These are phyloP conservation scores for Emericellopsis terricola DNA, from an alignment of 495 filamentous ascomycete species.

Conservation along the genomic window DNA sequence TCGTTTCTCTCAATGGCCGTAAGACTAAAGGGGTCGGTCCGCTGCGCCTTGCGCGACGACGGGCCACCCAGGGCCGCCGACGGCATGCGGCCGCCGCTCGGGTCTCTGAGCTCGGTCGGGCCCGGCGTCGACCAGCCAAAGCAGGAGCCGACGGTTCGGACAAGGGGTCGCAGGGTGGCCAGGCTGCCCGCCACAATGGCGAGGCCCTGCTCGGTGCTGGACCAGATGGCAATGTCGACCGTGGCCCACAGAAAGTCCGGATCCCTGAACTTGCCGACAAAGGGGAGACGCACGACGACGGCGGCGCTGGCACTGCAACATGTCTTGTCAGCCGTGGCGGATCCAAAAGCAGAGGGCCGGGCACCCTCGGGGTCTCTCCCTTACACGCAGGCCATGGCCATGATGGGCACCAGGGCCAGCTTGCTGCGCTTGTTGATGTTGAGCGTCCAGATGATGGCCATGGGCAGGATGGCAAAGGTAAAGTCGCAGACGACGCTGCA, in stretches of 20 bases:
- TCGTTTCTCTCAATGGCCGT: background rate
- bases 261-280: conserved; percentile 5
- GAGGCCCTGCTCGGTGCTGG: conserved; percentile 11
- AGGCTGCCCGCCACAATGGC: conserved; percentile 15
- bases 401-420: conserved; percentile 6
- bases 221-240: conserved; percentile 15
- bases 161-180: conserved; percentile 12
- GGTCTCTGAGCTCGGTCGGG: background rate
- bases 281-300: conserved; percentile 10
- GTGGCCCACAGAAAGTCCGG: conserved; percentile 11
- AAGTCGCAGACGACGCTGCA: conserved; percentile 13
- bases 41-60: background rate
- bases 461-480: conserved; percentile 15
- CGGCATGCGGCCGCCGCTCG: background rate
- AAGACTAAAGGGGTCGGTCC: background rate
- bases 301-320: conserved; percentile 11
- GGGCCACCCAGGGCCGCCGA: background rate
- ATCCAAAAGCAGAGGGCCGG: too few relatives aligned
- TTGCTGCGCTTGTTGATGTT: conserved; percentile 9
- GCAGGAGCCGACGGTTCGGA: conserved; percentile 1
- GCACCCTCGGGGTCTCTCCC: too few relatives aligned
- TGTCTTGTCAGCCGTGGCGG: background rate
- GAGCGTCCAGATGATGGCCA: conserved; percentile 12
- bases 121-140: background rate
- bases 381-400: conserved; percentile 9